A percentile compares a stretch with the other conserved stretches of the same genome.
Conservation (phyloP, 2,329 filamentous ascomycete species). For the Cadophora sp. region DNA sequence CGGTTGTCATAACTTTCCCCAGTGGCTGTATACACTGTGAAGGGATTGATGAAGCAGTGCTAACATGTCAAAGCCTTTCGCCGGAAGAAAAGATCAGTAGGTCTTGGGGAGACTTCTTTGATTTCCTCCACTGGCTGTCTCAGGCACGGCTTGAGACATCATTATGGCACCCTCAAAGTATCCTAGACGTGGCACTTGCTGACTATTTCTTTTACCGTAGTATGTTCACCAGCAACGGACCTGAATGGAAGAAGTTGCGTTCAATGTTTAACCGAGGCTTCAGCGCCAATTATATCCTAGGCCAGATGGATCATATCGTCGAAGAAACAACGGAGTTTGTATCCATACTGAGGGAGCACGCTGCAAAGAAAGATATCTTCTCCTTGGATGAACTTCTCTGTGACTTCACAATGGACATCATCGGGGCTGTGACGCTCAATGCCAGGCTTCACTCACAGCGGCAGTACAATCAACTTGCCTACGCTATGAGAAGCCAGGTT, state of each 20-base stretch:
- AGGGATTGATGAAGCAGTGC: not conserved
- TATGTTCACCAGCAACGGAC: slow-evolving; percentile 33
- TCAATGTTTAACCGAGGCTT: slow-evolving; percentile 40
- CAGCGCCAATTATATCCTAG: slow-evolving; percentile 29
- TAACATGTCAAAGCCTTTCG: slow-evolving; percentile 17
- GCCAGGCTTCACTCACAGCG: slow-evolving; percentile 31
- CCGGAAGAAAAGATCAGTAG: slow-evolving; percentile 25
- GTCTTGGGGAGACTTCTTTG: too few relatives aligned
- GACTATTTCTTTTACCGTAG: too few relatives aligned
- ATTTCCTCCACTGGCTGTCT: too few relatives aligned
- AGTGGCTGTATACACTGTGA: too few relatives aligned
- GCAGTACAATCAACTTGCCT: slow-evolving; percentile 31
- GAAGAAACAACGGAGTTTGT: slow-evolving; percentile 31
- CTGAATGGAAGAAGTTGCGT: slow-evolving; percentile 37
- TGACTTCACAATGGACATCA: slow-evolving; percentile 37
- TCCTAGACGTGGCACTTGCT: too few relatives aligned
- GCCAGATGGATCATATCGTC: slow-evolving; percentile 32
- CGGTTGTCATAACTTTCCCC: too few relatives aligned
- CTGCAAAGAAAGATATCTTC: slow-evolving; percentile 31
- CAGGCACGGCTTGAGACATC: too few relatives aligned
- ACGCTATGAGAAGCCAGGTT: slow-evolving; percentile 31
- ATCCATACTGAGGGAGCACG: slow-evolving; percentile 30
- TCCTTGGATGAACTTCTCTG: slow-evolving; percentile 32
- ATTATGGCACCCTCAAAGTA: too few relatives aligned
- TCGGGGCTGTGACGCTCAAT: slow-evolving; percentile 31